Conservation (phyloP, 495 filamentous ascomycete genomes). For the Haplographium delicatum region DNA sequence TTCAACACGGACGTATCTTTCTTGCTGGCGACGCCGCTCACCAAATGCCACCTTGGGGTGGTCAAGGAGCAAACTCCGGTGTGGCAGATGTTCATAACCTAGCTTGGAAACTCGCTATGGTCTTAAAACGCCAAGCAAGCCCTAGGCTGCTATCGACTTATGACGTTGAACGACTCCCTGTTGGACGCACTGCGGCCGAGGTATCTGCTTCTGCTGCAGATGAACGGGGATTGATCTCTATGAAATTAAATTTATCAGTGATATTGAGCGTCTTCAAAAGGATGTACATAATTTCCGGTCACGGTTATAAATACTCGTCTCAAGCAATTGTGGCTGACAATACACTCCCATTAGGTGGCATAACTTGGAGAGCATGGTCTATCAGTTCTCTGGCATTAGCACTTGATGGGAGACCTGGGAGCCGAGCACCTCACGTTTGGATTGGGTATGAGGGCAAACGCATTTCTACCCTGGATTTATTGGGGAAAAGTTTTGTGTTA, state of each 20-base stretch:
- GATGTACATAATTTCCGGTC: slow-evolving; percentile 37
- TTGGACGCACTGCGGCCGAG: slow-evolving; percentile 31
- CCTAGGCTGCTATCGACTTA: slow-evolving; percentile 29
- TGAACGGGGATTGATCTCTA: slow-evolving; percentile 8
- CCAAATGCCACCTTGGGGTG: slow-evolving; percentile 42
- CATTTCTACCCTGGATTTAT: slow-evolving; percentile 36
- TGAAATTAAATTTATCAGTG: neutral
- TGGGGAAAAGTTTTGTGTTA: slow-evolving; percentile 34
- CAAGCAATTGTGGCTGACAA: slow-evolving; percentile 4
- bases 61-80: slow-evolving; percentile 44
- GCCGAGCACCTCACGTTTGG: slow-evolving; percentile 38
- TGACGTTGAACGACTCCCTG: slow-evolving; percentile 37
- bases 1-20: slow-evolving; percentile 37
- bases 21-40: slow-evolving; percentile 45
- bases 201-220: slow-evolving; percentile 14
- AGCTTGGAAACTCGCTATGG: slow-evolving; percentile 42
- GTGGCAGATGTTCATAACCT: slow-evolving; percentile 46
- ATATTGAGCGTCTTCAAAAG: slow-evolving; percentile 7
- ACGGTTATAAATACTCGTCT: slow-evolving; percentile 29
- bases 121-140: slow-evolving; percentile 29
- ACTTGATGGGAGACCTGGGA: slow-evolving; percentile 22
- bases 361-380: slow-evolving; percentile 9
- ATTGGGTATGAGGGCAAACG: slow-evolving; percentile 27
- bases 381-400: neutral
- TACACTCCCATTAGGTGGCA: slow-evolving; percentile 1